A percentile compares a stretch with the other conserved stretches of the same genome.
Evolutionary conservation across 2,329 filamentous ascomycete genomes (phyloP).

Genomic region (Phymatotrichopsis omnivora): DNA sequence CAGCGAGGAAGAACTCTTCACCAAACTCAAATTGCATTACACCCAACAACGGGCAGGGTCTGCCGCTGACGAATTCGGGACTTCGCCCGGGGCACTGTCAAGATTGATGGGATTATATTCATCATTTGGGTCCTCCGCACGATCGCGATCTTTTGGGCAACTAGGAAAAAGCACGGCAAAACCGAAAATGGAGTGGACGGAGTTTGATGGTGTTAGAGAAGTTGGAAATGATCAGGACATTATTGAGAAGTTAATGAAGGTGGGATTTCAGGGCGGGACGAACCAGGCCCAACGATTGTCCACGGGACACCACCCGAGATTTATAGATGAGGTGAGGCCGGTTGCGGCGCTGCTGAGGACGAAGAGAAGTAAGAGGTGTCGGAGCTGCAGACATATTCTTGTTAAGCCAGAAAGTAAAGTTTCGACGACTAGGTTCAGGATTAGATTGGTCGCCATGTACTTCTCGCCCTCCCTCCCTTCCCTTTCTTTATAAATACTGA

Average conservation of each 20-base stretch:
- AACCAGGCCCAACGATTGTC: conserved; percentile 25
- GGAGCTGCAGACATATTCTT: conserved; percentile 86
- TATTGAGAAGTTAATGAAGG: conserved; percentile 27
- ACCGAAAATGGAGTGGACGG: conserved; percentile 29
- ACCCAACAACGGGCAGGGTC: conserved; percentile 27
- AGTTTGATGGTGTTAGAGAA: conserved; percentile 27
- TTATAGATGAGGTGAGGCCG: conserved; percentile 51
- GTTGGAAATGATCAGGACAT: conserved; percentile 27
- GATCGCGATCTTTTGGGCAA: not conserved
- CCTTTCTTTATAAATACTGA: not conserved
- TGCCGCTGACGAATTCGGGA: conserved; percentile 29
- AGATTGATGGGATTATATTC: conserved; percentile 32
- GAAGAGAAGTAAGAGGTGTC: conserved; percentile 88
- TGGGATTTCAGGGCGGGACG: conserved; percentile 28
- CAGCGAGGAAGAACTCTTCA: conserved; percentile 25
- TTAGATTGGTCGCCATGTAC: conserved; percentile 64
- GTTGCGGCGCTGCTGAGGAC: conserved; percentile 75
- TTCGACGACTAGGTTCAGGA: conserved; percentile 78
- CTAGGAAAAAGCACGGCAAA: conserved; percentile 17
- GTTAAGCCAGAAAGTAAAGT: conserved; percentile 90
- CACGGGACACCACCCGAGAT: conserved; percentile 27
- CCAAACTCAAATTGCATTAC: conserved; percentile 30
- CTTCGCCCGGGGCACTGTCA: conserved; percentile 30
- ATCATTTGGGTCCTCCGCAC: conserved; percentile 6
- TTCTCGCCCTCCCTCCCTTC: conserved; percentile 25